Conservation (phyloP, 768 basidiomycete species). For the Podaxis pistillaris region DNA sequence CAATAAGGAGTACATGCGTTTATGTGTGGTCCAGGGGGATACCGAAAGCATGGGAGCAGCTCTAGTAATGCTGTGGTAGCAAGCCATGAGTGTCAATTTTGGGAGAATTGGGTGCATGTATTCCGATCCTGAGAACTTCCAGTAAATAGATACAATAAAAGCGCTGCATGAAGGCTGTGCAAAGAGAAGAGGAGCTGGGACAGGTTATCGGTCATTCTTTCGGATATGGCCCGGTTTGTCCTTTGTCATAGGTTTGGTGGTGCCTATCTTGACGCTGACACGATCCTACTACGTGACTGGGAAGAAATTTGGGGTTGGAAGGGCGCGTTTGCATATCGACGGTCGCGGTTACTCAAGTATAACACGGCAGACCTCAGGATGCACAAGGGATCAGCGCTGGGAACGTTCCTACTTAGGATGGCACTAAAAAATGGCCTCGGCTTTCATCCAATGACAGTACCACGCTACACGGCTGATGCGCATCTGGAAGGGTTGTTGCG, state of each 20-base stretch:
- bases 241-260: slow-evolving; percentile 93
- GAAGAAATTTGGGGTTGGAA: slow-evolving; percentile 96
- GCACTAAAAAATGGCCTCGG: slow-evolving; percentile 88
- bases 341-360: slow-evolving; percentile 90
- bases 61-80: too few species aligned
- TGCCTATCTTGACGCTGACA: slow-evolving; percentile 93
- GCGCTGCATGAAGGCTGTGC: too few species aligned
- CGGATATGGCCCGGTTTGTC: slow-evolving; percentile 96
- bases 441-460: slow-evolving; percentile 94
- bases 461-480: slow-evolving; percentile 81
- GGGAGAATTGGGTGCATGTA: too few species aligned
- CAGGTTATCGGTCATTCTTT: slow-evolving; percentile 86
- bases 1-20: too few species aligned
- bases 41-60: too few species aligned
- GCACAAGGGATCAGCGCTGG: slow-evolving; percentile 86
- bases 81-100: too few species aligned
- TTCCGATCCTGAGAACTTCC: too few species aligned
- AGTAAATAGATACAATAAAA: too few species aligned
- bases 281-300: slow-evolving; percentile 91
- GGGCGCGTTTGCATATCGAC: slow-evolving; percentile 92
- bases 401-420: slow-evolving; percentile 88
- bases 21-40: too few species aligned
- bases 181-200: slow-evolving; percentile 34
- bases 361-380: slow-evolving; percentile 91
- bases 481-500: slow-evolving; percentile 72